These are phyloP conservation scores for Ottelia alismoides DNA, from an alignment of 106 monocot genomes.

Conservation along the genomic window DNA sequence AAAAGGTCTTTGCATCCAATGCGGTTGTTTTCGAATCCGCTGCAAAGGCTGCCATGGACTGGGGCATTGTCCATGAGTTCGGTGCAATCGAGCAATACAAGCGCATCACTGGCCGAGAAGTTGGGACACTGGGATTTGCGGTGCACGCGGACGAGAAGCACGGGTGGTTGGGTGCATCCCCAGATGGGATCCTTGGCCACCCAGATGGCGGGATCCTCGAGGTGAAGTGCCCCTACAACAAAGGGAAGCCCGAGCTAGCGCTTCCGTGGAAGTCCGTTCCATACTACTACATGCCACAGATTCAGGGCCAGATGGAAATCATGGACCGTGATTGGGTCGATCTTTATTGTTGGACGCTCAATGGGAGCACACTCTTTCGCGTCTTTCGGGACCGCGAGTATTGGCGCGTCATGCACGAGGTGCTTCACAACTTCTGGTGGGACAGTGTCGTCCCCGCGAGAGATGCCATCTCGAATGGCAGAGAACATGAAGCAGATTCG, in stretches of 20 bases:
- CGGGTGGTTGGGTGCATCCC: conserved; percentile 87
- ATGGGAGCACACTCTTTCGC: conserved; percentile 71
- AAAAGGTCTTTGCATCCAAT: conserved; percentile 59
- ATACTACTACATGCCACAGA: conserved; percentile 96
- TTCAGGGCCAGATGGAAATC: conserved; percentile 98
- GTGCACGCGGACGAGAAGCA: conserved; percentile 43
- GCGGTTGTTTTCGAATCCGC: conserved; percentile 13
- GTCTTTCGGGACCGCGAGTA: conserved; percentile 54
- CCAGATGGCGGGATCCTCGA: conserved; percentile 73
- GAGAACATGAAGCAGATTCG: conserved; percentile 26
- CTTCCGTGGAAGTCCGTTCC: conserved; percentile 76
- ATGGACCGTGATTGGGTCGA: conserved; percentile 94
- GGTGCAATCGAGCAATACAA: conserved; percentile 74
- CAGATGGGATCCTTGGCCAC: conserved; percentile 62
- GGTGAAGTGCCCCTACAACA: conserved; percentile 96
- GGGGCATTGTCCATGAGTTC: conserved; percentile 54
- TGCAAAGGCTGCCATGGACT: conserved; percentile 79
- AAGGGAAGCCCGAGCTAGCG: conserved; percentile 76
- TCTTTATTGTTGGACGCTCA: conserved; percentile 91
- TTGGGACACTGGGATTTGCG: conserved; percentile 60
- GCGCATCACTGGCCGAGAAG: conserved; percentile 66
- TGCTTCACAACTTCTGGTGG: conserved; percentile 85
- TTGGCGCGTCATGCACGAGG: conserved; percentile 55
- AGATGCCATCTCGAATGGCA: conserved; percentile 33
- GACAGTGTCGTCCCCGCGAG: conserved; percentile 75